Evolutionary conservation across 768 basidiomycete genomes (phyloP).

Genomic region (Naganishia vaughanmartiniae): DNA sequence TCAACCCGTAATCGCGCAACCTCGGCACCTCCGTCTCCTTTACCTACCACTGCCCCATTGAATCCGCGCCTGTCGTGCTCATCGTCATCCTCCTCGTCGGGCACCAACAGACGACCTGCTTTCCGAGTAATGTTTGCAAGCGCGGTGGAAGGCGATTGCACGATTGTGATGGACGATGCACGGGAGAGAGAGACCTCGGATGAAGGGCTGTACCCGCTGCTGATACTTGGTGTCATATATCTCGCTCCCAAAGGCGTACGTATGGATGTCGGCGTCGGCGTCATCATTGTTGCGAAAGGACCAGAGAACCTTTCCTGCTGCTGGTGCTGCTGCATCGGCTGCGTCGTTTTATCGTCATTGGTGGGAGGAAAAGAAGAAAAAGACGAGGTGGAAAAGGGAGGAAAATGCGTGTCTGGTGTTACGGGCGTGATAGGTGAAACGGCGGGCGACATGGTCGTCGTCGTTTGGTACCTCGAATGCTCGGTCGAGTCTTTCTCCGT

Average conservation of each 20-base stretch:
- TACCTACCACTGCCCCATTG: not conserved
- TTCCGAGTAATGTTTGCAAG: not conserved
- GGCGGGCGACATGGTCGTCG: not conserved
- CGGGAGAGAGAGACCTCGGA: not conserved
- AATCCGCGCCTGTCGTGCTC: not conserved
- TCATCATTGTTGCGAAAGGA: too few relatives aligned
- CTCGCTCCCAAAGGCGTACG: not conserved
- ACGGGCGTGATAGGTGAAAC: conserved; percentile 4
- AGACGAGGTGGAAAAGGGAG: not conserved
- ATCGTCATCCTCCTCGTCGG: not conserved
- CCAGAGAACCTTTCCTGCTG: not conserved
- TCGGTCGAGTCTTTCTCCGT: not conserved
- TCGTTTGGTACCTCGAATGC: not conserved
- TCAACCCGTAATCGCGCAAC: not conserved
- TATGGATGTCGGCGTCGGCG: too few relatives aligned
- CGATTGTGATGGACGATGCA: not conserved
- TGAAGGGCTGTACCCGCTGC: not conserved
- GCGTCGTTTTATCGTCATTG: not conserved
- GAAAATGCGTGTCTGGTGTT: not conserved
- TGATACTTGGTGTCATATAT: not conserved
- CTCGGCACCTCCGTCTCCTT: not conserved
- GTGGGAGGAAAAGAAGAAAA: not conserved
- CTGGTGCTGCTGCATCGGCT: not conserved
- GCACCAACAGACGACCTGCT: not conserved
- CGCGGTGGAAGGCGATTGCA: conserved; percentile 10